phyloP scores from a whole-genome alignment of 169 alveolate species.

The Theileria parva region DNA sequence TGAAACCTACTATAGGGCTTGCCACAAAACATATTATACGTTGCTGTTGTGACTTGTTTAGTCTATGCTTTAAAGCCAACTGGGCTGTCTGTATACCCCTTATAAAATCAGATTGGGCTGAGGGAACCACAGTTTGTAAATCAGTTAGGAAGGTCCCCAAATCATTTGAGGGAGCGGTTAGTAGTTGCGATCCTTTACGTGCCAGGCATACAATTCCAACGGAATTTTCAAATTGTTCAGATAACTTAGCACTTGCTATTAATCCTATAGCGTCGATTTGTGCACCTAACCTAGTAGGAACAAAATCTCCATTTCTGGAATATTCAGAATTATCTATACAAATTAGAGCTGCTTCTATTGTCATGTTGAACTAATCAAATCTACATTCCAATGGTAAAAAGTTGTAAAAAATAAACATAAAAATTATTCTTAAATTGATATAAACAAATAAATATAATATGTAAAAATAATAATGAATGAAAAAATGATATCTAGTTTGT shows the following conservation, averaged over 20 bases:
- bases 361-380: slow-evolving; percentile 77
- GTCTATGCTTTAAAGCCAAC: slow-evolving; percentile 95
- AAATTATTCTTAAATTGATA: neutral
- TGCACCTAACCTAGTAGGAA: slow-evolving; percentile 89
- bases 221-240: slow-evolving; percentile 88
- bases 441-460: neutral
- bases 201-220: slow-evolving; percentile 95
- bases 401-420: neutral
- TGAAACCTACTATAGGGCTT: slow-evolving; percentile 83
- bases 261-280: slow-evolving; percentile 83
- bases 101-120: slow-evolving; percentile 86
- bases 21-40: slow-evolving; percentile 95
- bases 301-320: slow-evolving; percentile 93
- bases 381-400: neutral
- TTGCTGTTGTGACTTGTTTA: slow-evolving; percentile 90
- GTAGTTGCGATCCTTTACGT: slow-evolving; percentile 89
- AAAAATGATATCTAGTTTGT: neutral
- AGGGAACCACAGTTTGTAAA: slow-evolving; percentile 79
- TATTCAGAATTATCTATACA: slow-evolving; percentile 96
- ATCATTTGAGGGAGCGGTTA: slow-evolving; percentile 92
- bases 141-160: slow-evolving; percentile 84
- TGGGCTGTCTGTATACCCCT: slow-evolving; percentile 91
- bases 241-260: slow-evolving; percentile 64
- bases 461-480: neutral
- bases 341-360: slow-evolving; percentile 93